phyloP scores from a whole-genome alignment of 108 stramenopile species.

The Skeletonema costatum region DNA sequence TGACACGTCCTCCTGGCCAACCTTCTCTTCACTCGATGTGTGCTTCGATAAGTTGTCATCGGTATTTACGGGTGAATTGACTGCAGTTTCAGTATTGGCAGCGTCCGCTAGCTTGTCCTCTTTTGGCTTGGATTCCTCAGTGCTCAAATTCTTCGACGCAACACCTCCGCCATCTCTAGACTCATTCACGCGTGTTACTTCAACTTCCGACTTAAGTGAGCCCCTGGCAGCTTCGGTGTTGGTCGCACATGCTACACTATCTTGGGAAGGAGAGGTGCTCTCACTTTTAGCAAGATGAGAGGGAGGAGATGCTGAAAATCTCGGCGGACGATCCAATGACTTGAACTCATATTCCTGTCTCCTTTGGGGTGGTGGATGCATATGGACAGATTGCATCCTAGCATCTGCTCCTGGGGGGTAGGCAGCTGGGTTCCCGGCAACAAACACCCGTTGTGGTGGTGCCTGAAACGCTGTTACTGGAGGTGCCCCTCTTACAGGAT shows the following conservation, averaged over 20 bases:
- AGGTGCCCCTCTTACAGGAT: not conserved
- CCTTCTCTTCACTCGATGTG: not conserved
- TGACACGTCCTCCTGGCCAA: not conserved
- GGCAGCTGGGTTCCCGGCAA: not conserved
- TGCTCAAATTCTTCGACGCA: not conserved
- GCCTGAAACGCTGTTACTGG: not conserved
- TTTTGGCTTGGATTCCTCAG: not conserved
- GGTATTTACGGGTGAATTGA: not conserved
- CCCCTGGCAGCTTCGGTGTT: not conserved
- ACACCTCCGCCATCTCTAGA: not conserved
- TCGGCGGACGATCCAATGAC: slow-evolving; percentile 28
- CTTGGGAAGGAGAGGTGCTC: not conserved
- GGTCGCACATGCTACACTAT: not conserved
- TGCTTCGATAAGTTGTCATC: not conserved
- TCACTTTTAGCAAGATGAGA: not conserved
- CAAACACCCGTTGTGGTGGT: not conserved
- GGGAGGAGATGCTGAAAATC: not conserved
- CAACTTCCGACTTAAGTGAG: not conserved
- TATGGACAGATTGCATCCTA: not conserved
- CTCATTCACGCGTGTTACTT: not conserved
- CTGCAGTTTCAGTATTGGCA: not conserved
- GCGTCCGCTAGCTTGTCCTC: not conserved
- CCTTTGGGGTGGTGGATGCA: not conserved
- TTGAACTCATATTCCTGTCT: slow-evolving; percentile 28
- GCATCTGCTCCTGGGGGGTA: not conserved